Conservation (phyloP, 2,329 filamentous ascomycete species). For the Trichoderma sp. region DNA sequence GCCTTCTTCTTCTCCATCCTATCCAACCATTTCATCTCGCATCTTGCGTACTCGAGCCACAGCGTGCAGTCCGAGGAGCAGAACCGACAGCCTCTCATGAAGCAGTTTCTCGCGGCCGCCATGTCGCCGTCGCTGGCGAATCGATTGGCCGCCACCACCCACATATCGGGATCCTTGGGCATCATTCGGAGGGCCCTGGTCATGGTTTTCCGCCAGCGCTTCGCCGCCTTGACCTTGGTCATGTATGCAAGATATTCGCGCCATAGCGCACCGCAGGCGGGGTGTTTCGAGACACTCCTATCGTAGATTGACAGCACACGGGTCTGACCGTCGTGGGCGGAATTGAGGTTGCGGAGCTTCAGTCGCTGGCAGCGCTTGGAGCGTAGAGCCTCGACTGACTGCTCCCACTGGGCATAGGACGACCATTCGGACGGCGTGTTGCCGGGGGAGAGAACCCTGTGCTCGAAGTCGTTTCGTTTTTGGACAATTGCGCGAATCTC, state of each 20-base stretch:
- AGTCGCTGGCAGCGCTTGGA: conserved; percentile 79
- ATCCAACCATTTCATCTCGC: conserved; percentile 88
- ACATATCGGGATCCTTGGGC: conserved; percentile 77
- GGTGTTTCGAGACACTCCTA: conserved; percentile 78
- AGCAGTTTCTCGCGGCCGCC: conserved; percentile 77
- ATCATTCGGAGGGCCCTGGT: conserved; percentile 76
- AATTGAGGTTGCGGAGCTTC: conserved; percentile 64
- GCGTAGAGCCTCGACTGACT: conserved; percentile 69
- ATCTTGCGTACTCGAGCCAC: conserved; percentile 86
- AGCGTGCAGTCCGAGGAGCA: conserved; percentile 70
- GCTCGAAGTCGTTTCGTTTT: conserved; percentile 91
- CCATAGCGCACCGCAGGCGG: conserved; percentile 79
- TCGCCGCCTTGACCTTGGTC: conserved; percentile 61
- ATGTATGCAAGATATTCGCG: conserved; percentile 85
- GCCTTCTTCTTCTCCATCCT: conserved; percentile 72
- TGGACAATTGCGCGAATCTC: conserved; percentile 86
- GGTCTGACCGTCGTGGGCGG: conserved; percentile 69
- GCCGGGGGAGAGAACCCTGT: conserved; percentile 80
- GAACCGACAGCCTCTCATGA: conserved; percentile 85
- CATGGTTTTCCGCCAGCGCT: conserved; percentile 62
- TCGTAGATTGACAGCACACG: conserved; percentile 89
- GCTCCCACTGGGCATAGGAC: conserved; percentile 73
- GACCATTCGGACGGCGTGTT: conserved; percentile 75
- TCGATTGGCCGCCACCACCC: conserved; percentile 78
- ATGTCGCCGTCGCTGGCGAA: conserved; percentile 83